Conservation (phyloP, 768 basidiomycete species). For the Lactarius sp. region DNA sequence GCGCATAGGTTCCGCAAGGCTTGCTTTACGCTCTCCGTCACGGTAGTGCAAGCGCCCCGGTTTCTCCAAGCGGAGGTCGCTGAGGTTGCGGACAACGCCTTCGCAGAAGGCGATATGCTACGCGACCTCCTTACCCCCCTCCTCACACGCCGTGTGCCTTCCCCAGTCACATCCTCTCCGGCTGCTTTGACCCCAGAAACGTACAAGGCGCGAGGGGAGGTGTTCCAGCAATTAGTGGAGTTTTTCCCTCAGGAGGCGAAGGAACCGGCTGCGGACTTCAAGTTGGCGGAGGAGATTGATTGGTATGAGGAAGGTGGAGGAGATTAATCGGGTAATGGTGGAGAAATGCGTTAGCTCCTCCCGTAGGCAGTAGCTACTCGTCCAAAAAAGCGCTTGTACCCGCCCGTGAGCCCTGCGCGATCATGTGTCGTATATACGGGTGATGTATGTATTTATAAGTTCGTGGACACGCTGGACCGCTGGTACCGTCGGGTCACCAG, state of each 20-base stretch:
- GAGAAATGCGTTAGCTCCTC: background rate
- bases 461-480: too few species aligned
- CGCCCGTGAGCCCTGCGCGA: too few species aligned
- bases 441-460: too few species aligned
- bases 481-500: too few species aligned
- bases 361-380: too few species aligned
- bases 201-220: slow-evolving; percentile 60
- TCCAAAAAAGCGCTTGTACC: background rate
- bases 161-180: slow-evolving; percentile 14
- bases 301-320: too few species aligned
- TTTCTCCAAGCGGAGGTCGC: slow-evolving; percentile 71
- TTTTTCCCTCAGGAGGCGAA: slow-evolving; percentile 61
- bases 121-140: slow-evolving; percentile 63
- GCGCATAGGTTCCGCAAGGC: slow-evolving; percentile 39
- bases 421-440: background rate
- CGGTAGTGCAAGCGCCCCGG: slow-evolving; percentile 59
- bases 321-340: too few species aligned
- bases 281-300: slow-evolving; percentile 37
- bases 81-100: slow-evolving; percentile 63
- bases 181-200: slow-evolving; percentile 38
- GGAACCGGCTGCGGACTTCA: slow-evolving; percentile 58
- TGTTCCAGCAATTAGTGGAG: slow-evolving; percentile 62
- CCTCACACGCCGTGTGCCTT: slow-evolving; percentile 36
- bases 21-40: slow-evolving; percentile 57
- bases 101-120: slow-evolving; percentile 55